Evolutionary conservation across 2,329 filamentous ascomycete species (phyloP).

Genomic region (Cladosporium cucumerinum): DNA sequence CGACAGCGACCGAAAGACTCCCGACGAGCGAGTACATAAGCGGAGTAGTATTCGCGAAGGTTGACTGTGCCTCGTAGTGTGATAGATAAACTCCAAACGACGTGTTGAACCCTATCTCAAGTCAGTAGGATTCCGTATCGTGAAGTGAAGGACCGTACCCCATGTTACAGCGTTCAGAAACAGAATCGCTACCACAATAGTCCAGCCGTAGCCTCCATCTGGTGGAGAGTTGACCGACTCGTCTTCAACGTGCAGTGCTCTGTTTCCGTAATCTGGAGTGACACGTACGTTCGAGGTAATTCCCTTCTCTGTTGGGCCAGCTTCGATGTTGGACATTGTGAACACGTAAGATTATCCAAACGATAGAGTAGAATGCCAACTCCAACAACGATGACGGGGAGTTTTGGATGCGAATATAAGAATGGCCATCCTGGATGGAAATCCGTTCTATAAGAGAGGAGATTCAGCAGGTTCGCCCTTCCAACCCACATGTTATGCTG

Average conservation of each 20-base stretch:
- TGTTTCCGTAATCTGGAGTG: neutral
- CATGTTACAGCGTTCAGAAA: constrained; percentile 35
- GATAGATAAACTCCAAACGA: constrained; percentile 44
- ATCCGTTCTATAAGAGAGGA: neutral
- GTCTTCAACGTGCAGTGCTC: neutral
- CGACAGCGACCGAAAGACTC: constrained; percentile 36
- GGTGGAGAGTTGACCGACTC: constrained; percentile 19
- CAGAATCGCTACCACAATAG: constrained; percentile 29
- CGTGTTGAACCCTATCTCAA: constrained; percentile 16
- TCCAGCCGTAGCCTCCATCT: constrained; percentile 40
- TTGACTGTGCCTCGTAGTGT: constrained; percentile 38
- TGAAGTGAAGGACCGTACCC: constrained; percentile 25
- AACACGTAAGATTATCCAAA: neutral
- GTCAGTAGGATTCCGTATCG: neutral
- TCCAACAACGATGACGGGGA: neutral
- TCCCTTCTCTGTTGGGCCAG: neutral
- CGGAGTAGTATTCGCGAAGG: constrained; percentile 35
- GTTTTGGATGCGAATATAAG: neutral
- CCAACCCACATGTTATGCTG: neutral
- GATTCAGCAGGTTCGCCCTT: neutral
- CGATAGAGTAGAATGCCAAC: neutral
- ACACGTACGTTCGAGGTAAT: neutral
- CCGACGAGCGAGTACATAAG: constrained; percentile 43
- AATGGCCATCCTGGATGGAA: neutral
- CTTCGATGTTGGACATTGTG: neutral